Conservation (phyloP, 2,329 filamentous ascomycete species). For the Huntiella abstrusa region DNA sequence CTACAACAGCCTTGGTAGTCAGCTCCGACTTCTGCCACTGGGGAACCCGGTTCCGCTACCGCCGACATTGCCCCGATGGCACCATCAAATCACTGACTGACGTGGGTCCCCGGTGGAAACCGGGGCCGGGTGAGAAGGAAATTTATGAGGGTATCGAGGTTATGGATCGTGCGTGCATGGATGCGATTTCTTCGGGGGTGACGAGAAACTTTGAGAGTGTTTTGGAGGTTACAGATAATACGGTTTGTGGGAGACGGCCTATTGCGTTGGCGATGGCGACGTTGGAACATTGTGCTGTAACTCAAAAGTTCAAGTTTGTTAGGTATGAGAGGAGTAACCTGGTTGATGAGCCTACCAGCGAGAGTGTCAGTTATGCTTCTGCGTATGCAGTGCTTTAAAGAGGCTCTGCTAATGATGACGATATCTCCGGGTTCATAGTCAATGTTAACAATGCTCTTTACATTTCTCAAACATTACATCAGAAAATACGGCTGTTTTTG, state of each 20-base stretch:
- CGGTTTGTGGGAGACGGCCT: constrained; percentile 84
- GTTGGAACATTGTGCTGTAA: constrained; percentile 42
- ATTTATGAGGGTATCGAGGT: constrained; percentile 75
- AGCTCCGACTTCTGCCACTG: constrained; percentile 97
- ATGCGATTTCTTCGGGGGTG: constrained; percentile 59
- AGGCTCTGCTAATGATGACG: background rate
- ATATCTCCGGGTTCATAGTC: no score
- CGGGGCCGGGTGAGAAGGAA: constrained; percentile 19
- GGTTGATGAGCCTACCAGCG: constrained; percentile 47
- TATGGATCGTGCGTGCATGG: constrained; percentile 68
- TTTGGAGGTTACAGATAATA: constrained; percentile 60
- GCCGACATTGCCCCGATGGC: constrained; percentile 42
- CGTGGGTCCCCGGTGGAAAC: constrained; percentile 15
- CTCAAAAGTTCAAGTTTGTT: constrained; percentile 54
- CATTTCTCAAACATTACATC: no score
- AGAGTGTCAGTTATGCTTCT: constrained; percentile 88
- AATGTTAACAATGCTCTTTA: no score
- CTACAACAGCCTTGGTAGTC: constrained; percentile 63
- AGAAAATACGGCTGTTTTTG: no score
- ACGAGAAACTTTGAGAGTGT: constrained; percentile 52
- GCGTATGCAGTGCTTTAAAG: constrained; percentile 44
- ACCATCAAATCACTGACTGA: constrained; percentile 23
- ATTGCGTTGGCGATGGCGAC: constrained; percentile 88
- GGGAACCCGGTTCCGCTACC: constrained; percentile 71
- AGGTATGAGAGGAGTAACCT: constrained; percentile 75